These are phyloP conservation scores for Podila horticola DNA, from an alignment of 192 early-diverging fungal species.

Conservation along the genomic window DNA sequence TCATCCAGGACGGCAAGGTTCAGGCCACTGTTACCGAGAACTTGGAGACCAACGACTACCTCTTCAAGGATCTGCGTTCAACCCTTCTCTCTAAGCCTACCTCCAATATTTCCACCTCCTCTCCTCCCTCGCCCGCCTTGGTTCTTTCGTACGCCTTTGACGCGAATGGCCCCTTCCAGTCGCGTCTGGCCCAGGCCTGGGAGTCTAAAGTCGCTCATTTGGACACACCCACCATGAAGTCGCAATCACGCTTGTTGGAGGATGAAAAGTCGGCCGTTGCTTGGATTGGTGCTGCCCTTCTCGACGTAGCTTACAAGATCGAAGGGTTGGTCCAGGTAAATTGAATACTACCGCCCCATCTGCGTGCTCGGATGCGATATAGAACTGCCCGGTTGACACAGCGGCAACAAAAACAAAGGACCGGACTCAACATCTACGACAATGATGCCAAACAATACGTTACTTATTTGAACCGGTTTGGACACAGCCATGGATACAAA, in stretches of 20 bases:
- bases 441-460: neutral
- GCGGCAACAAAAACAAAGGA: no score
- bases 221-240: conserved; percentile 47
- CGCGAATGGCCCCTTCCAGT: conserved; percentile 52
- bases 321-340: conserved; percentile 69
- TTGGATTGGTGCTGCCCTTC: conserved; percentile 61
- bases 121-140: conserved; percentile 26
- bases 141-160: conserved; percentile 66
- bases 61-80: conserved; percentile 49
- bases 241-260: conserved; percentile 42
- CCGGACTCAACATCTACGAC: neutral
- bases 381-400: no score
- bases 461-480: neutral
- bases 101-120: neutral
- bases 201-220: conserved; percentile 61
- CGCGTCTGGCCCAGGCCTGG: conserved; percentile 59
- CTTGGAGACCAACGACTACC: conserved; percentile 48
- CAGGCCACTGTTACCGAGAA: conserved; percentile 47
- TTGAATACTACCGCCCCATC: neutral
- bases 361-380: no score
- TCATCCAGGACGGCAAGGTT: conserved; percentile 35
- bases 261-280: conserved; percentile 62
- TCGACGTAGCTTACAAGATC: conserved; percentile 68
- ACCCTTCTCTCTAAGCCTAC: conserved; percentile 11
- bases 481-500: no score